Percentiles rank a stretch among this genome's conserved stretches.
Conservation (phyloP, 768 basidiomycete species). For the Suillus americanus region DNA sequence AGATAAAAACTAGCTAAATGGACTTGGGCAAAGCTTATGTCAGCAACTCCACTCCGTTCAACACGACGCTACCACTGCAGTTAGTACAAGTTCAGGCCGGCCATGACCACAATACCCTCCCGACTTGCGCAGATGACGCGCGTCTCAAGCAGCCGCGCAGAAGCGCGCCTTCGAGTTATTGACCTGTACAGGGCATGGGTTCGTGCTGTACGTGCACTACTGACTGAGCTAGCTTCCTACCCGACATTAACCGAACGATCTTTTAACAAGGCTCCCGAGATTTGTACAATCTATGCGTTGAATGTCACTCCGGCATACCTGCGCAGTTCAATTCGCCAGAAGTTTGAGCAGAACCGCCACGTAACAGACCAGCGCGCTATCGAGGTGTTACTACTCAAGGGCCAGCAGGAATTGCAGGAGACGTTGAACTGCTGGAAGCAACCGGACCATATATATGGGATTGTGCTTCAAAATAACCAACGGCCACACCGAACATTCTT, state of each 20-base stretch:
- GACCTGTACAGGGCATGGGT: constrained; percentile 93
- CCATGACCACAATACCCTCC: constrained; percentile 85
- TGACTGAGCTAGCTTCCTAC: constrained; percentile 5
- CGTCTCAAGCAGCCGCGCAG: constrained; percentile 52
- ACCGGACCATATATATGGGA: constrained; percentile 74
- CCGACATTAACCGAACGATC: constrained; percentile 6
- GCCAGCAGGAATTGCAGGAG: constrained; percentile 89
- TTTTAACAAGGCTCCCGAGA: constrained; percentile 78
- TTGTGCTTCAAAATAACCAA: constrained; percentile 52
- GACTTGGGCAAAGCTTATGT: constrained; percentile 15
- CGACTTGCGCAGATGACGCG: constrained; percentile 75
- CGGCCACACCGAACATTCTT: constrained; percentile 61
- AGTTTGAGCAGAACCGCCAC: constrained; percentile 84
- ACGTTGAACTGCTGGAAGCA: constrained; percentile 94
- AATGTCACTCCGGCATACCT: constrained; percentile 75
- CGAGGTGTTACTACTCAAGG: constrained; percentile 85
- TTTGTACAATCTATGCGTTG: constrained; percentile 78
- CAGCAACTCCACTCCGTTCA: constrained; percentile 4
- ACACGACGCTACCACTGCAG: not conserved
- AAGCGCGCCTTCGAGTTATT: constrained; percentile 67
- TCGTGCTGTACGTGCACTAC: constrained; percentile 64
- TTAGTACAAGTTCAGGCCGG: not conserved
- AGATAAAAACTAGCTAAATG: constrained; percentile 15
- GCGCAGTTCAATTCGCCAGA: constrained; percentile 78
- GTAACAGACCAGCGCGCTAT: constrained; percentile 81